Evolutionary conservation across 2,329 filamentous ascomycete genomes (phyloP), one percentile per base, ranked within the genome.

Genomic region (Endoconidiophora polonica): DNA sequence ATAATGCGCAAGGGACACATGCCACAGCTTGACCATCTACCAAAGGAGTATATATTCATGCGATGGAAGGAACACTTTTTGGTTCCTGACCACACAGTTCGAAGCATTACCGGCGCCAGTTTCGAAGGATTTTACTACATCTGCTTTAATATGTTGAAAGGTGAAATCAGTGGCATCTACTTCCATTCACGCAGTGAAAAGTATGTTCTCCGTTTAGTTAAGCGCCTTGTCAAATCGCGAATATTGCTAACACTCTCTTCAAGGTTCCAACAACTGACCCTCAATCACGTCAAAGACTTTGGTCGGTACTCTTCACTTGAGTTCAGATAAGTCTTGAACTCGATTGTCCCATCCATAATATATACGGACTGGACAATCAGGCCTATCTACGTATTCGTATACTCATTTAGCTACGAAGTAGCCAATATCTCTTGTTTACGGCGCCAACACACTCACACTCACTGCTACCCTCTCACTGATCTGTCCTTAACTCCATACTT

Each of bases 81-180:
- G 0, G 91, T 98, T 0, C 91, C 91, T 1, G 88, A 98, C 60
- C 91, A 98, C 63, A 77, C 85, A 14, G 87, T 96, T 18, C 77
- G 82, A 54, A 93, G 85, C 9, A 94, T 98, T 54, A 84, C 79
- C 33, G 91, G 91, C 16, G 91, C 91, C 5, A 96, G 90, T 60
- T 98, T 96, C 54, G 91, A 98, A 61, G 91, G 91, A 0, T 98
- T 98, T 63, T 98, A 96, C 63, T 98, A 98, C 61, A 96, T 98
- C 57, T 95, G 88, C 68, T 96, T 96, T 69, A 94, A 96, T 64
- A 90, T 96, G 65, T 69, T 86, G 45, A 76, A 81, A 55, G 91
- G 90, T 5, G 81, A 76, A 55, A 83, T 98, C 39, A 88, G 79
- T 60, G 91, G 91, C 16, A 94, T 96, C 52, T 98, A 98, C 66